A percentile compares a stretch with the other conserved stretches of the same genome.
Conservation (phyloP, 495 filamentous ascomycete species). For the Chaetomium fimeti region DNA sequence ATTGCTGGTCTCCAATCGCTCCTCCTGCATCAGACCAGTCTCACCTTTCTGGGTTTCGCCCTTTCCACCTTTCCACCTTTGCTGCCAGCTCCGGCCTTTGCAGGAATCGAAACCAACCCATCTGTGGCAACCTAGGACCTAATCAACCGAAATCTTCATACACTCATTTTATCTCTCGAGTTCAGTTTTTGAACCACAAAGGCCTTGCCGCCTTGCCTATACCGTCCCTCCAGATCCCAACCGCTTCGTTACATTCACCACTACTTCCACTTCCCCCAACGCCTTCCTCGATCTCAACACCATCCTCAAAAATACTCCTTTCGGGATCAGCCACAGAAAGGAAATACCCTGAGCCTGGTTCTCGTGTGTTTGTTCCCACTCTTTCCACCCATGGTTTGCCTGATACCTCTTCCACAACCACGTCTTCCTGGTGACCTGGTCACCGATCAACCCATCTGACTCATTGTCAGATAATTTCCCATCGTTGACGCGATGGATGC, state of each 20-base stretch:
- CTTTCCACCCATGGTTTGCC: background rate
- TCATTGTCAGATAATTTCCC: background rate
- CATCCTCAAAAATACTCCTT: background rate
- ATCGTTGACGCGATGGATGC: slow-evolving; percentile 59
- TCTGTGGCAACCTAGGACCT: background rate
- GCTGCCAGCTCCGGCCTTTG: background rate
- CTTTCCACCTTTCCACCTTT: background rate
- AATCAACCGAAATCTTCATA: background rate
- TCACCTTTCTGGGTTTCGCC: background rate
- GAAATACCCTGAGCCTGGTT: too few species aligned
- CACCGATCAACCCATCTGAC: slow-evolving; percentile 1
- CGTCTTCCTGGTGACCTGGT: background rate
- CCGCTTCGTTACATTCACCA: slow-evolving; percentile 2
- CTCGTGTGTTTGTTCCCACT: background rate
- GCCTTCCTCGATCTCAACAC: background rate
- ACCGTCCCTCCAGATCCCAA: too few species aligned
- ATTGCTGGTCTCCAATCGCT: too few species aligned
- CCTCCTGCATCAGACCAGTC: background rate
- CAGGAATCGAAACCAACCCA: background rate
- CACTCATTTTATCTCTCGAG: slow-evolving; percentile 1
- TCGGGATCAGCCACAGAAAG: background rate
- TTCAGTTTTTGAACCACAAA: background rate
- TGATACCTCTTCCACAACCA: background rate
- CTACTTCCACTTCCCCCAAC: background rate
- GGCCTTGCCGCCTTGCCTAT: background rate